Evolutionary conservation across 805 yeast genomes (phyloP), one percentile per base, ranked within the genome.

Genomic region (Teunomyces pallodes): DNA sequence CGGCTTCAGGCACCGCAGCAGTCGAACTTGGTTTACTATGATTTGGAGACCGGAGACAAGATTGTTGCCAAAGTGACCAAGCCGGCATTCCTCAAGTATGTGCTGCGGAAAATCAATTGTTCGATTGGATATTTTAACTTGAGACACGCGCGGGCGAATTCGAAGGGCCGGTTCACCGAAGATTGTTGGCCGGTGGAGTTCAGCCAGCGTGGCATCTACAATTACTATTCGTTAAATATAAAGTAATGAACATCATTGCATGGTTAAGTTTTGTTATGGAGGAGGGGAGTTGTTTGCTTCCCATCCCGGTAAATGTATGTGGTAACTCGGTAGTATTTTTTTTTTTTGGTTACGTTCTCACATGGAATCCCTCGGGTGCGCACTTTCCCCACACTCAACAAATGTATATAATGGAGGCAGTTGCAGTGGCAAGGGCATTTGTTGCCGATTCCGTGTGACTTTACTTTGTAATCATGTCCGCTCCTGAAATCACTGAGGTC

Each of bases 11-110:
- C 58, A 10, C 33, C 52, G 3, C 35, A 31, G 2, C 51, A 40
- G 20, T 62, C 74, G 27, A 72, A 72, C 53, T 64, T 82, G 45
- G 74, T 82, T 3, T 79, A 74, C 57, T 86, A 82, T 57, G 90
- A 86, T 65, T 67, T 80, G 42, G 74, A 77, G 27, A 79, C 87
- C 0, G 91, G 91, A 9, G 74, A 80, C 51, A 83, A 81, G 58
- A 77, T 83, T 16, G 69, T 69, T 36, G 70, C 72, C 13, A 75
- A 73, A 49, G 61, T 70, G 20, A 67, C 69, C 45, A 73, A 73
- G 49, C 84, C 84, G 4, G 57, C 54, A 29, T 81, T 80, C 54
- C 66, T 81, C 52, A 79, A 76, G 57, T 81, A 72, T 53, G 83
- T 81, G 1, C 72, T 79, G 8, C 66, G 76, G 41, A 81, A 81